Conservation (phyloP, 257 asterid species). For the Solanum clarkiae region DNA sequence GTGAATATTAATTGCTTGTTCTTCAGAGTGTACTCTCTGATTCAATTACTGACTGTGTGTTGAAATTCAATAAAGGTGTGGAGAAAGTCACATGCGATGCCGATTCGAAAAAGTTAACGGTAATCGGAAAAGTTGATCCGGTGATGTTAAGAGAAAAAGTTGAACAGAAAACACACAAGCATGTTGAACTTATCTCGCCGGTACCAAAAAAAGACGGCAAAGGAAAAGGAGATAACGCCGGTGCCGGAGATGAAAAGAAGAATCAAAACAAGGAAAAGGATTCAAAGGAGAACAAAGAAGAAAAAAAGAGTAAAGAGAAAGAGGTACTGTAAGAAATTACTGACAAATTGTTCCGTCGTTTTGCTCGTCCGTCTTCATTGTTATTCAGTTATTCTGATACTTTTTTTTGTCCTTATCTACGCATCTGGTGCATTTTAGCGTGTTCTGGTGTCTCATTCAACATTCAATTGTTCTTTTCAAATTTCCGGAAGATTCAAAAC, state of each 20-base stretch:
- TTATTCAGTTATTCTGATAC: background rate
- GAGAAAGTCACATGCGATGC: constrained; percentile 32
- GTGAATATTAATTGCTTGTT: background rate
- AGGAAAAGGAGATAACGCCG: background rate
- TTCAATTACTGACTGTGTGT: background rate
- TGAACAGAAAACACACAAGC: constrained; percentile 54
- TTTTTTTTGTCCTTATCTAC: background rate
- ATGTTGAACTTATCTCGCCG: constrained; percentile 55
- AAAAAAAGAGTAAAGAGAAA: constrained; percentile 37
- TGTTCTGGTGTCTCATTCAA: background rate
- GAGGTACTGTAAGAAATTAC: constrained; percentile 6
- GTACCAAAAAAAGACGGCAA: constrained; percentile 20
- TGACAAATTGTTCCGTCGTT: background rate
- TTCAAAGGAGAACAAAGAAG: constrained; percentile 6
- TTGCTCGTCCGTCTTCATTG: background rate
- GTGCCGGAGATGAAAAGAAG: background rate
- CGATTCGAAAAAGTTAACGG: constrained; percentile 43
- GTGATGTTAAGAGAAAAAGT: constrained; percentile 42
- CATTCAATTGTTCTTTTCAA: background rate
- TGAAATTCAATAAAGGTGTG: constrained; percentile 17
- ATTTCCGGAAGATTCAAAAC: background rate
- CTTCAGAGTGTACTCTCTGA: background rate
- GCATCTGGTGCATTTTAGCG: constrained; percentile 3
- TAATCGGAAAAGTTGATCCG: constrained; percentile 65
- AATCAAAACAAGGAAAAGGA: background rate